A percentile compares a stretch with the other conserved stretches of the same genome.
Conservation (phyloP, 306 rosid species). For the Quercus bicolor region DNA sequence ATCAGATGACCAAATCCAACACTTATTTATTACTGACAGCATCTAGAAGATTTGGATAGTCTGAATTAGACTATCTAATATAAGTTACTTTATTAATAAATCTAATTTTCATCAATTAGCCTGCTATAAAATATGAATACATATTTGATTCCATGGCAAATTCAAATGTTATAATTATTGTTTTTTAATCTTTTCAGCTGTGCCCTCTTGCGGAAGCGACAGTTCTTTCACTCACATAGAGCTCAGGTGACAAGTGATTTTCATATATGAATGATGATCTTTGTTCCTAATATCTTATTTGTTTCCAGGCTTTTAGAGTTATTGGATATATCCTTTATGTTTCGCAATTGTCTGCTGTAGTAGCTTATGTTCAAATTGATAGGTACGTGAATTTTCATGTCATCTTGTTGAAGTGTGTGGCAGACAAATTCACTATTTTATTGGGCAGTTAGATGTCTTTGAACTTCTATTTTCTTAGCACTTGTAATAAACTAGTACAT, state of each 20-base stretch:
- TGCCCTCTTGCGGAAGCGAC: conserved; percentile 53
- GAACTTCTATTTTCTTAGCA: neutral
- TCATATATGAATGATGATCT: conserved; percentile 13
- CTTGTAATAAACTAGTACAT: neutral
- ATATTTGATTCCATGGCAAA: neutral
- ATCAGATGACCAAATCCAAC: neutral
- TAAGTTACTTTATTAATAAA: neutral
- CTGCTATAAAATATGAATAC: neutral
- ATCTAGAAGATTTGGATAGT: neutral
- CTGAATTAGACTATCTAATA: neutral
- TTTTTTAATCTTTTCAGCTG: conserved; percentile 45
- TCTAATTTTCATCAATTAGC: neutral
- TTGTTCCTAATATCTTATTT: neutral
- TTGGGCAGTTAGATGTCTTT: neutral
- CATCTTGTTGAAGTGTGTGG: neutral
- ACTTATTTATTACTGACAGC: neutral
- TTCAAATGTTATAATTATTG: neutral
- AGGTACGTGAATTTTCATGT: neutral
- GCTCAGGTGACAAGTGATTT: conserved; percentile 55
- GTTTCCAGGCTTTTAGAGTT: neutral
- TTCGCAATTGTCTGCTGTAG: neutral
- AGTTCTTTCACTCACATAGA: conserved; percentile 79
- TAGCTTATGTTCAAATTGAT: neutral
- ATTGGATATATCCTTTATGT: neutral
- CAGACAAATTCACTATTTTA: neutral